Percentiles rank a stretch among this genome's conserved stretches.
Evolutionary conservation across 176 grass and related monocot species (phyloP).

Genomic region (Cymbopogon citratus): DNA sequence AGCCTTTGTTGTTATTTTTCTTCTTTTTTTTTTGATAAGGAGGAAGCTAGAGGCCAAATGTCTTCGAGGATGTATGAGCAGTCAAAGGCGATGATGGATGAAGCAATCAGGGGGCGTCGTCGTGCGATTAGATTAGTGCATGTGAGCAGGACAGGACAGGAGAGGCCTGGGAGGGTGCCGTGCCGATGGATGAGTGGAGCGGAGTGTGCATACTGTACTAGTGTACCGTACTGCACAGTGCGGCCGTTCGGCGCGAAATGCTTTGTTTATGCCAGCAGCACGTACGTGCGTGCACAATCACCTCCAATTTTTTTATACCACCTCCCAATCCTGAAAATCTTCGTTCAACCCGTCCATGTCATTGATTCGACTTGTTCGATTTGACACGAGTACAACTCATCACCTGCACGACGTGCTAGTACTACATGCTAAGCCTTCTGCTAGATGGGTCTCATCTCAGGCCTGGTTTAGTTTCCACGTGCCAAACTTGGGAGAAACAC

Average conservation of each 20-base stretch:
- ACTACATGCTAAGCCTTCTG: too few relatives aligned
- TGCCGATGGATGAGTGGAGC: background rate
- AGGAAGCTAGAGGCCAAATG: background rate
- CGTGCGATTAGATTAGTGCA: background rate
- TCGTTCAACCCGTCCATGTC: background rate
- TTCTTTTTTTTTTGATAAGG: too few relatives aligned
- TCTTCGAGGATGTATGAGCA: background rate
- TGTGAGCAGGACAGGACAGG: background rate
- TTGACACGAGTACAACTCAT: background rate
- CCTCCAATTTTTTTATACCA: background rate
- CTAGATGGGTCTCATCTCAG: too few relatives aligned
- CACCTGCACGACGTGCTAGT: too few relatives aligned
- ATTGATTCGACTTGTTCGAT: background rate
- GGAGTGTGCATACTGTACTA: background rate
- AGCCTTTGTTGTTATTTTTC: too few relatives aligned
- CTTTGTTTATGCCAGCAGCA: slow-evolving; percentile 47
- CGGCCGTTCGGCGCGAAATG: slow-evolving; percentile 84
- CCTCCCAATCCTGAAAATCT: background rate
- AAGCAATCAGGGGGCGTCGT: background rate
- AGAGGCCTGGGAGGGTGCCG: too few relatives aligned
- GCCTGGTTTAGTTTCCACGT: too few relatives aligned
- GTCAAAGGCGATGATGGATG: background rate
- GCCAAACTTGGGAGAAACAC: too few relatives aligned
- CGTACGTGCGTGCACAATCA: slow-evolving; percentile 8
- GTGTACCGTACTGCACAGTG: slow-evolving; percentile 11